Evolutionary conservation across 2,329 filamentous ascomycete species (phyloP).

Genomic region (Fusarium staphyleae): DNA sequence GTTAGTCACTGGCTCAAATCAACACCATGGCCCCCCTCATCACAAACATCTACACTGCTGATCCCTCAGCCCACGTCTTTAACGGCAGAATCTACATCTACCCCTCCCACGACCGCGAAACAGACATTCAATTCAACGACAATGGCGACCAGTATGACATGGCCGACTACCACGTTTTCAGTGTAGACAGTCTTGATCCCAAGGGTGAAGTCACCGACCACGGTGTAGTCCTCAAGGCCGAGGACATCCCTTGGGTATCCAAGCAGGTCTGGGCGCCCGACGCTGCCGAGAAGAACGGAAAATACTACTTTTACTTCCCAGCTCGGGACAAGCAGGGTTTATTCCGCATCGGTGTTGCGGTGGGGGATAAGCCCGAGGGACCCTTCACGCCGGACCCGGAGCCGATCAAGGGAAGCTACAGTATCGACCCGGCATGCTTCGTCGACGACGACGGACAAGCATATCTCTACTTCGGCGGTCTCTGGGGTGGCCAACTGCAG

Average conservation of each 20-base stretch:
- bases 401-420: constrained; percentile 73
- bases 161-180: constrained; percentile 83
- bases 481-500: constrained; percentile 83
- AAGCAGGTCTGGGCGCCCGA: constrained; percentile 86
- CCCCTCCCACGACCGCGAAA: constrained; percentile 81
- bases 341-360: constrained; percentile 79
- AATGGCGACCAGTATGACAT: constrained; percentile 88
- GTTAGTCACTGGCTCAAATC: background rate
- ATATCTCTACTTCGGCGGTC: constrained; percentile 73
- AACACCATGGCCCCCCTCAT: constrained; percentile 65
- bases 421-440: constrained; percentile 78
- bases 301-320: constrained; percentile 81
- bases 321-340: constrained; percentile 73
- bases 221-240: constrained; percentile 69
- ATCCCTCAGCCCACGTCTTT: constrained; percentile 83
- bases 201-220: constrained; percentile 72
- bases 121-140: constrained; percentile 77
- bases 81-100: constrained; percentile 79
- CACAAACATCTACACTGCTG: constrained; percentile 78
- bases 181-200: constrained; percentile 57
- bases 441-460: constrained; percentile 62
- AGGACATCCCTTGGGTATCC: constrained; percentile 76
- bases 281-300: constrained; percentile 70
- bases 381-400: constrained; percentile 72
- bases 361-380: constrained; percentile 67